Base-by-base conservation (phyloP, 345 rosid genomes). In the Moricandia moricandioides region DNA sequence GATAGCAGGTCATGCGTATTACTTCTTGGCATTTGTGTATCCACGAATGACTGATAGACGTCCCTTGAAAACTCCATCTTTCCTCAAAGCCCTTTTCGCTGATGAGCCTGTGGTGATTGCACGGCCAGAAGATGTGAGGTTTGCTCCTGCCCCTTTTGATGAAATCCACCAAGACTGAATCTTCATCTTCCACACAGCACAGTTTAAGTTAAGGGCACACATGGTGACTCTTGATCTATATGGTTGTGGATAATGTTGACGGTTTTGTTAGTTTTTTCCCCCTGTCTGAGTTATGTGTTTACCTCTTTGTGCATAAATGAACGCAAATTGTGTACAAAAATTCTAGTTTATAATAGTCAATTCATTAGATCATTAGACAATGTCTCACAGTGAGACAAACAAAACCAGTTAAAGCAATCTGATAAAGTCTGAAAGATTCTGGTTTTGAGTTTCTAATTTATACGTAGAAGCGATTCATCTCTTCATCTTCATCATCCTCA, bases 1-100 rank as follows among this genome's bases (percentile, higher is more conserved):
- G 98, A 86, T 92, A 74, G 94, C 98, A 0, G 97, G 99, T 18
- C 99, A 95, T 24, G 96, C 97, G 5, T 95, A 95, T 86, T 95
- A 95, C 80, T 95, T 95, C 75, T 90, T 95, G 5, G 97, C 90
- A 35, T 97, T 90, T 26, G 97, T 95, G 49, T 92, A 92, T 77
- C 99, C 99, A 3, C 68, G 85, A 74, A 89, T 95, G 96, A 86
- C 94, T 0, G 86, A 89, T 40, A 91, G 99, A 0, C 83, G 81
- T 21, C 99, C 99, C 34, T 85, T 95, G 24, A 83, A 75, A 72
- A 90, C 99, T 27, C 99, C 99, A 26, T 83, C 85, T 40, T 83
- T 95, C 66, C 88, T 95, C 65, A 89, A 88, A 75, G 85, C 88
- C 6, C 62, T 95, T 16, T 95, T 95, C 31, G 92, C 97, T 0